Percentiles rank a stretch among this genome's conserved stretches.
Conservation (phyloP, 1,139 yeast species). For the Nakaseomyces bracarensis region DNA sequence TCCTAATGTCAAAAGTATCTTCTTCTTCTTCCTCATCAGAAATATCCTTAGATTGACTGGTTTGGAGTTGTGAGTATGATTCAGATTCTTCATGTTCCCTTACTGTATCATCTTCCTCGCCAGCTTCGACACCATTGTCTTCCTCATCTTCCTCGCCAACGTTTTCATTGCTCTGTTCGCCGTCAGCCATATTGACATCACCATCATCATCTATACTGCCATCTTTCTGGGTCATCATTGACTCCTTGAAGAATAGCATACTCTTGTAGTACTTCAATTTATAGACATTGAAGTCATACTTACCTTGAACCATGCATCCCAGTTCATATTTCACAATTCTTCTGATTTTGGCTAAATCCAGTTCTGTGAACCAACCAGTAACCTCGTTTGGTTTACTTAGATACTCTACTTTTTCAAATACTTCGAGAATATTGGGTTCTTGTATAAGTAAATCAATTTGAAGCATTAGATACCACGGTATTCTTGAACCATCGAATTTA, state of each 20-base stretch:
- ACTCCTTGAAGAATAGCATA: constrained; percentile 29
- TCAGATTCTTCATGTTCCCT: constrained; percentile 28
- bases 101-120: constrained; percentile 31
- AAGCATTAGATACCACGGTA: constrained; percentile 64
- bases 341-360: constrained; percentile 57
- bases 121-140: constrained; percentile 31
- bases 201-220: constrained; percentile 27
- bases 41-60: constrained; percentile 14
- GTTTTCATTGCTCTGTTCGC: not conserved
- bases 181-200: constrained; percentile 12
- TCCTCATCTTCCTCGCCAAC: constrained; percentile 21
- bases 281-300: constrained; percentile 37
- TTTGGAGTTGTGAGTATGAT: constrained; percentile 18
- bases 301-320: constrained; percentile 43
- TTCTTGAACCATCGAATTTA: constrained; percentile 60
- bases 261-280: constrained; percentile 34
- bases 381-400: constrained; percentile 41
- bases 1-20: constrained; percentile 27
- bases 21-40: constrained; percentile 24
- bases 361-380: constrained; percentile 70
- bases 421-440: constrained; percentile 44
- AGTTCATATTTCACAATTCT: constrained; percentile 66
- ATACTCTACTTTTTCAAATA: constrained; percentile 38
- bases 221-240: constrained; percentile 27
- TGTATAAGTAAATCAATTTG: constrained; percentile 81